These are phyloP conservation scores for Botrytis porri DNA, from an alignment of 2,329 filamentous ascomycete species.

Conservation along the genomic window DNA sequence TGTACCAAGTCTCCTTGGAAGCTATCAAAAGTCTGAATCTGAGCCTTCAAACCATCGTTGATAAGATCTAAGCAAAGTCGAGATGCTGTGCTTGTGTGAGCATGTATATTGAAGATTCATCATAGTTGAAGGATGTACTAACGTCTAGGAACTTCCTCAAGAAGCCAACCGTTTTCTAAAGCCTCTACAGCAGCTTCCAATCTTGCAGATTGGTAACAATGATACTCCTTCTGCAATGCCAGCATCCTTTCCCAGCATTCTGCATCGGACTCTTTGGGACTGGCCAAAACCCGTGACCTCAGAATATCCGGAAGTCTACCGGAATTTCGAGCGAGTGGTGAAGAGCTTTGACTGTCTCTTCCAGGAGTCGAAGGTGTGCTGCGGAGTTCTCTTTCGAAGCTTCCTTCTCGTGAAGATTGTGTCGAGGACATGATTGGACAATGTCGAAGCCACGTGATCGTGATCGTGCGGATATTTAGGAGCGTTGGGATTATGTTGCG, in stretches of 20 bases:
- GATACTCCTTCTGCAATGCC: constrained; percentile 33
- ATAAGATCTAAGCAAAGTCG: constrained; percentile 36
- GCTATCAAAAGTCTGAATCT: constrained; percentile 24
- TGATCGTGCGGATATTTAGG: neutral
- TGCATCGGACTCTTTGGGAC: constrained; percentile 25
- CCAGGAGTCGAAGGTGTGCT: constrained; percentile 20
- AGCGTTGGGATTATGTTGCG: neutral
- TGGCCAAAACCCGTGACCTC: constrained; percentile 18
- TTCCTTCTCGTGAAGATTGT: constrained; percentile 18
- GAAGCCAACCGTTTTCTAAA: constrained; percentile 29
- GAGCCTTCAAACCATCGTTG: constrained; percentile 34
- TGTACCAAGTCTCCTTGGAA: neutral
- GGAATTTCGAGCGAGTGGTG: constrained; percentile 20
- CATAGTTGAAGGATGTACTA: constrained; percentile 20
- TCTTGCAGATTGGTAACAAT: constrained; percentile 37
- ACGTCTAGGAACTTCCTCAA: constrained; percentile 33
- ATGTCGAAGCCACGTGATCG: constrained; percentile 8
- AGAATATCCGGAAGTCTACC: constrained; percentile 14
- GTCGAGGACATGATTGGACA: constrained; percentile 12
- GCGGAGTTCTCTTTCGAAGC: constrained; percentile 21
- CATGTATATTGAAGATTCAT: neutral
- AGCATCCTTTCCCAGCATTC: constrained; percentile 36
- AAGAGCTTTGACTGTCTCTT: constrained; percentile 16
- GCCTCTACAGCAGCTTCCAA: constrained; percentile 37
- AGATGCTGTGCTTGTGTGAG: constrained; percentile 28